Conservation (phyloP, 371 early-diverging fungal genomes). For the Mortierella sp. region DNA sequence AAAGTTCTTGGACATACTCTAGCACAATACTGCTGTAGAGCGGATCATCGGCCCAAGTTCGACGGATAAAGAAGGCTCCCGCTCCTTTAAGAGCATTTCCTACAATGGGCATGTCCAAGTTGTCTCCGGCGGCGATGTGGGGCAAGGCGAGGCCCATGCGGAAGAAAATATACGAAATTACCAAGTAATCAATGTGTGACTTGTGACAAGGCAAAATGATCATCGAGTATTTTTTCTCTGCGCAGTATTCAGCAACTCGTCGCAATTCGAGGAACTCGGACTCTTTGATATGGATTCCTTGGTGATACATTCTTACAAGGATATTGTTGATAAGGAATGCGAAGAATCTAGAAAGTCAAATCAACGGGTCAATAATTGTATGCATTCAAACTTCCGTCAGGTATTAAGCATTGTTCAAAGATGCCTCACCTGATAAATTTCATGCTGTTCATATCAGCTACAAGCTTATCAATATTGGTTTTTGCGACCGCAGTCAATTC, state of each 20-base stretch:
- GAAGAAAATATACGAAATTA: constrained; percentile 86
- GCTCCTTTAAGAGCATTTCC: constrained; percentile 75
- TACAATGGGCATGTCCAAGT: constrained; percentile 86
- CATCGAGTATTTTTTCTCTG: constrained; percentile 79
- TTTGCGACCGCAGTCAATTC: constrained; percentile 71
- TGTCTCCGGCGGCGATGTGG: constrained; percentile 92
- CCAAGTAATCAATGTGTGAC: constrained; percentile 93
- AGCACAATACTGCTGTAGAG: constrained; percentile 79
- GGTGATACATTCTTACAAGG: constrained; percentile 83
- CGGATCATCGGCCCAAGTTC: constrained; percentile 85
- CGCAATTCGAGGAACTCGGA: constrained; percentile 82
- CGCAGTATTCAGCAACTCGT: constrained; percentile 48
- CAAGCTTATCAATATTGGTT: constrained; percentile 75
- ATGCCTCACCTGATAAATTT: constrained; percentile 68
- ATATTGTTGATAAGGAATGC: constrained; percentile 82
- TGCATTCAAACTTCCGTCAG: neutral
- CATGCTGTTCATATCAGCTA: constrained; percentile 76
- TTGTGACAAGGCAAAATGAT: constrained; percentile 90
- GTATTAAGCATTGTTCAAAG: neutral
- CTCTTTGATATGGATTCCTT: constrained; percentile 88
- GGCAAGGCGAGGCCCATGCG: constrained; percentile 87
- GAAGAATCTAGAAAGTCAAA: constrained; percentile 65
- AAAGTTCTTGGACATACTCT: constrained; percentile 76
- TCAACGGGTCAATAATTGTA: neutral
- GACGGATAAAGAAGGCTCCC: constrained; percentile 88